Evolutionary conservation across 164 flowering plant species (phyloP).

Genomic region (Sedum album): DNA sequence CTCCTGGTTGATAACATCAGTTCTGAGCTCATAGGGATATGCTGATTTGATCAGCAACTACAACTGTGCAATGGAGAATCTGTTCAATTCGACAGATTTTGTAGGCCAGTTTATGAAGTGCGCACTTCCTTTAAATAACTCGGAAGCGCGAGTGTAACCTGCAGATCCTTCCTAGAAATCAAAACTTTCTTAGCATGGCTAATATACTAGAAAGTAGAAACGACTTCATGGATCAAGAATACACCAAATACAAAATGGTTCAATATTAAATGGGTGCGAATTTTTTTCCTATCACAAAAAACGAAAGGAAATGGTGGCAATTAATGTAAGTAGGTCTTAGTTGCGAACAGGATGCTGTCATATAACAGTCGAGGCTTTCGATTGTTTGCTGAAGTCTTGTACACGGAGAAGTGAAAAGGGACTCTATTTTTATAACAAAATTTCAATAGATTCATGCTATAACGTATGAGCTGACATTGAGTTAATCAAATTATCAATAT

Average conservation of each 20-base stretch:
- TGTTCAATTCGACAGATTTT: constrained; percentile 1
- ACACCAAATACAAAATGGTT: not conserved
- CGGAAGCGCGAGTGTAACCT: not conserved
- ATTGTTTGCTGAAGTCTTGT: too few relatives aligned
- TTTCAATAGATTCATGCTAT: too few relatives aligned
- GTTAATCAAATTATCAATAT: not conserved
- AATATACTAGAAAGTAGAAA: not conserved
- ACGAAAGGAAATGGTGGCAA: too few relatives aligned
- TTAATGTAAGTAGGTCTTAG: not conserved
- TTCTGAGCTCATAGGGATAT: too few relatives aligned
- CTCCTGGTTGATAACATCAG: not conserved
- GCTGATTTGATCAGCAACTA: not conserved
- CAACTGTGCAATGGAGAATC: not conserved
- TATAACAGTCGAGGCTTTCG: too few relatives aligned
- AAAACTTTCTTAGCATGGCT: not conserved
- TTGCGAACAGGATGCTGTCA: not conserved
- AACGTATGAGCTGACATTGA: not conserved
- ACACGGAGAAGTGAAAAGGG: too few relatives aligned
- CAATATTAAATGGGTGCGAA: not conserved
- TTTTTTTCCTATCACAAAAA: too few relatives aligned
- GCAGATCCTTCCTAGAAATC: not conserved
- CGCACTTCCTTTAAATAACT: constrained; percentile 1
- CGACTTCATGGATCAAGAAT: not conserved
- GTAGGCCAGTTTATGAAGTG: constrained; percentile 5
- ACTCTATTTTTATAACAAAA: too few relatives aligned